phyloP scores from a whole-genome alignment of 768 basidiomycete species.

The Pulveroboletus ravenelii region DNA sequence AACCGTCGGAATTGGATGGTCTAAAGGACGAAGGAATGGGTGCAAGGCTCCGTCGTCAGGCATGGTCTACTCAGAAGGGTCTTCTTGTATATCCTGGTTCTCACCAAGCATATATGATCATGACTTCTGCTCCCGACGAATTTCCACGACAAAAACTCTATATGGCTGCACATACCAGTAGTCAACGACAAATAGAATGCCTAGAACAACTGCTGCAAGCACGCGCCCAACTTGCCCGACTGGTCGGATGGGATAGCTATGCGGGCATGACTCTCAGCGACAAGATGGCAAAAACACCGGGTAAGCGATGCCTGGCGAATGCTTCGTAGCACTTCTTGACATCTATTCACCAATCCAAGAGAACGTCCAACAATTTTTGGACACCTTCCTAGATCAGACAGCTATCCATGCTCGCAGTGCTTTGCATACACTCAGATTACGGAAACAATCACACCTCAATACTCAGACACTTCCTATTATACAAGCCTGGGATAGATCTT shows the following conservation, averaged over 20 bases:
- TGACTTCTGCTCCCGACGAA: slow-evolving; percentile 82
- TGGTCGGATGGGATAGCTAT: slow-evolving; percentile 84
- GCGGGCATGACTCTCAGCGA: slow-evolving; percentile 84
- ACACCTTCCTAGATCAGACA: slow-evolving; percentile 76
- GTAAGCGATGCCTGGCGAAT: slow-evolving; percentile 35
- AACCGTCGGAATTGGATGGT: slow-evolving; percentile 64
- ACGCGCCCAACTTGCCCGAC: slow-evolving; percentile 74
- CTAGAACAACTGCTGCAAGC: slow-evolving; percentile 73
- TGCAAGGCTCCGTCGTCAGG: slow-evolving; percentile 65
- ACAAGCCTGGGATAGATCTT: slow-evolving; percentile 97
- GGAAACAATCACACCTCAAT: slow-evolving; percentile 71
- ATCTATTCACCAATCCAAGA: slow-evolving; percentile 36
- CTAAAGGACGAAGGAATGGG: slow-evolving; percentile 77
- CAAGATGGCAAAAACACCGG: slow-evolving; percentile 97
- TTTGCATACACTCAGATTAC: slow-evolving; percentile 56
- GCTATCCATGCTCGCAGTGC: slow-evolving; percentile 72
- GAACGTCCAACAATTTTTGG: slow-evolving; percentile 83
- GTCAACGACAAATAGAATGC: slow-evolving; percentile 65
- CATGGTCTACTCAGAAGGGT: slow-evolving; percentile 69
- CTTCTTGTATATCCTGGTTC: slow-evolving; percentile 81
- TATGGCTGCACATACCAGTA: slow-evolving; percentile 74
- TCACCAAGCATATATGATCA: slow-evolving; percentile 89
- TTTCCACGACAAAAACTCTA: slow-evolving; percentile 80
- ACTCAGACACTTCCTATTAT: slow-evolving; percentile 57
- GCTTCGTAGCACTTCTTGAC: slow-evolving; percentile 2